These are phyloP conservation scores for Trametes cinnabarina DNA, from an alignment of 768 basidiomycete genomes.

Conservation along the genomic window DNA sequence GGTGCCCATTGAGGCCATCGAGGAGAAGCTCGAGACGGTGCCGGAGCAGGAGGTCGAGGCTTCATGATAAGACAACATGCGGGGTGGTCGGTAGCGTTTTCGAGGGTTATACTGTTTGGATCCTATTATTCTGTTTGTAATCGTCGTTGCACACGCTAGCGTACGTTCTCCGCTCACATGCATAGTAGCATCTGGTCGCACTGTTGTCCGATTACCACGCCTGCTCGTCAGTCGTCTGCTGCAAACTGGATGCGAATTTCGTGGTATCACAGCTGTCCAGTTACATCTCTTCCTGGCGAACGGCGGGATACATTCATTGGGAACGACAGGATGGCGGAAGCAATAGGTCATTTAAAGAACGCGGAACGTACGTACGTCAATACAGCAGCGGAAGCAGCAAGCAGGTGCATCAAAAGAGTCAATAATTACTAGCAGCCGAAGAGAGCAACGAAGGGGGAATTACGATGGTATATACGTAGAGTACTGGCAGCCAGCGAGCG, in stretches of 20 bases:
- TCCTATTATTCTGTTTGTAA: constrained; percentile 20
- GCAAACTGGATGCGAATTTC: not conserved
- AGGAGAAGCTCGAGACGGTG: constrained; percentile 43
- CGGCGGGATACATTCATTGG: constrained; percentile 21
- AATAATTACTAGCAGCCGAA: constrained; percentile 32
- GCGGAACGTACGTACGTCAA: constrained; percentile 21
- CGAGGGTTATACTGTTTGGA: constrained; percentile 10
- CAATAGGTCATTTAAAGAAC: constrained; percentile 5
- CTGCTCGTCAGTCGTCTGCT: not conserved
- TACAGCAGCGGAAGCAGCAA: constrained; percentile 19
- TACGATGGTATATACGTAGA: constrained; percentile 16
- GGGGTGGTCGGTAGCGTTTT: constrained; percentile 4
- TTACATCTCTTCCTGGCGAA: constrained; percentile 11
- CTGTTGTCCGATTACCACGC: not conserved
- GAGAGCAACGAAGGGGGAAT: constrained; percentile 24
- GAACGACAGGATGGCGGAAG: constrained; percentile 20
- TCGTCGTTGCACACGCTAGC: constrained; percentile 17
- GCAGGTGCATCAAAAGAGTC: constrained; percentile 18
- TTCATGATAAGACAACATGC: constrained; percentile 18
- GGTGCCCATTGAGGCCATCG: constrained; percentile 40
- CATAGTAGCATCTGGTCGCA: constrained; percentile 8
- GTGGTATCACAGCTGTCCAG: constrained; percentile 14
- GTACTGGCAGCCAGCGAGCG: constrained; percentile 6
- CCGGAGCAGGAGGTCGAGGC: constrained; percentile 33
- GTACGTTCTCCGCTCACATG: constrained; percentile 12